Evolutionary conservation across 176 grass and related monocot species (phyloP).

Genomic region (Melocanna baccifera): DNA sequence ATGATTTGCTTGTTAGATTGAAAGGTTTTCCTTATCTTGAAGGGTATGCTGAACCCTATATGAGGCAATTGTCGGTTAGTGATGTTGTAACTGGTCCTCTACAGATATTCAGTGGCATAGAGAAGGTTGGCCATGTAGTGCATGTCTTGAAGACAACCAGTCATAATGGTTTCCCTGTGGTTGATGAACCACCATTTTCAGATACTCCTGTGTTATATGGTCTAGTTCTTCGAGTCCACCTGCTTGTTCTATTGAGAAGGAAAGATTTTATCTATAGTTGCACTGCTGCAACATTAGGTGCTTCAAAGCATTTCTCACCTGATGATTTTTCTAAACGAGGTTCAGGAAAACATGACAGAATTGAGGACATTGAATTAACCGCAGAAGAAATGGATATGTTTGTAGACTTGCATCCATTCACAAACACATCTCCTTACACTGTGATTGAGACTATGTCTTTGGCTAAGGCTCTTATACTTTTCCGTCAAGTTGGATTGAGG

Average conservation of each 20-base stretch:
- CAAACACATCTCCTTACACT: constrained; percentile 91
- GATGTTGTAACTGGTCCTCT: constrained; percentile 93
- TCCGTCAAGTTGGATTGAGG: constrained; percentile 85
- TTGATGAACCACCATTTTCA: constrained; percentile 75
- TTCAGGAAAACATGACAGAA: constrained; percentile 63
- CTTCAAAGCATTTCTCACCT: constrained; percentile 52
- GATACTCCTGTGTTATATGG: constrained; percentile 64
- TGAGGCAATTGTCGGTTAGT: constrained; percentile 78
- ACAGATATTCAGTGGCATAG: constrained; percentile 63
- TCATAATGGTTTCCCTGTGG: constrained; percentile 86
- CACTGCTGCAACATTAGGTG: constrained; percentile 34
- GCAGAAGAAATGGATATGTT: constrained; percentile 89
- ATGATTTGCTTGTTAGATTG: constrained; percentile 79
- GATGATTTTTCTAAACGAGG: constrained; percentile 83
- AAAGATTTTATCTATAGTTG: constrained; percentile 50
- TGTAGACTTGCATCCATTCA: constrained; percentile 87
- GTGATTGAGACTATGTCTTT: constrained; percentile 95
- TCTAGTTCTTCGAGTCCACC: constrained; percentile 68
- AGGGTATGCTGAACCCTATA: constrained; percentile 88
- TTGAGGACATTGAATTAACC: constrained; percentile 66
- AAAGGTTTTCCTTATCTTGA: constrained; percentile 95
- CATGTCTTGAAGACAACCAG: constrained; percentile 74
- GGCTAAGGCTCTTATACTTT: constrained; percentile 89
- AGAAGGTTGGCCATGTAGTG: constrained; percentile 83
- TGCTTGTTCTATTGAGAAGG: constrained; percentile 88